Evolutionary conservation across 768 basidiomycete genomes (phyloP).

Genomic region (Porpolomopsis calyptriformis): DNA sequence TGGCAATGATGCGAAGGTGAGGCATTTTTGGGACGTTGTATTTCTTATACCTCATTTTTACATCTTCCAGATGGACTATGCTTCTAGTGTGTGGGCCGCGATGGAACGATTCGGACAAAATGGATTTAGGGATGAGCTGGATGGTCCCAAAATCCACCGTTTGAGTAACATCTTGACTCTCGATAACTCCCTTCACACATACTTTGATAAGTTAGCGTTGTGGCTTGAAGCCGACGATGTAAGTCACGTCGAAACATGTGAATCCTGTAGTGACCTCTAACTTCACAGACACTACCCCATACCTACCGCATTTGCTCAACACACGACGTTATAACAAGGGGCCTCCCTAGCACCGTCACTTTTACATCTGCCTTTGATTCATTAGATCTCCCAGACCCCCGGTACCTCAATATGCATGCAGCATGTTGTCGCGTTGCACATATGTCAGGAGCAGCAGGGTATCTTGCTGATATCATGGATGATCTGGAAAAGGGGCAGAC

Average conservation of each 20-base stretch:
- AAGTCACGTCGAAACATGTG: slow-evolving; percentile 1
- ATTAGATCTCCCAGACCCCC: slow-evolving; percentile 1
- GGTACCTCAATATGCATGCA: slow-evolving; percentile 7
- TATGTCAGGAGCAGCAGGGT: slow-evolving; percentile 7
- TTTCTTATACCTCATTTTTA: slow-evolving; percentile 6
- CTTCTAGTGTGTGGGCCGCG: slow-evolving; percentile 17
- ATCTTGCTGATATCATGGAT: slow-evolving; percentile 1
- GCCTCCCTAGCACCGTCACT: neutral
- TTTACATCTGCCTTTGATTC: neutral
- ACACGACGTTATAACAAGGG: slow-evolving; percentile 2
- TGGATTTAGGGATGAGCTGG: slow-evolving; percentile 15
- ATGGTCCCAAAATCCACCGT: slow-evolving; percentile 20
- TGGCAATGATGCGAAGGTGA: slow-evolving; percentile 14
- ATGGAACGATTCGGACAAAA: slow-evolving; percentile 19
- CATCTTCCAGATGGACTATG: slow-evolving; percentile 15
- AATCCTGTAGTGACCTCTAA: neutral
- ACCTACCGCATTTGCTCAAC: slow-evolving; percentile 1
- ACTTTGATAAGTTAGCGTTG: slow-evolving; percentile 19
- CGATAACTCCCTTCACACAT: slow-evolving; percentile 10
- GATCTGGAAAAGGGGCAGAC: slow-evolving; percentile 3
- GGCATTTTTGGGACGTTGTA: slow-evolving; percentile 6
- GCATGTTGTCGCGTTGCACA: slow-evolving; percentile 7
- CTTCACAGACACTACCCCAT: slow-evolving; percentile 2
- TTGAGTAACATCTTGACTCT: slow-evolving; percentile 26
- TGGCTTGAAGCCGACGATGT: slow-evolving; percentile 19